phyloP scores from a whole-genome alignment of 192 early-diverging fungal genomes.

The Rhizophagus prolifer region DNA sequence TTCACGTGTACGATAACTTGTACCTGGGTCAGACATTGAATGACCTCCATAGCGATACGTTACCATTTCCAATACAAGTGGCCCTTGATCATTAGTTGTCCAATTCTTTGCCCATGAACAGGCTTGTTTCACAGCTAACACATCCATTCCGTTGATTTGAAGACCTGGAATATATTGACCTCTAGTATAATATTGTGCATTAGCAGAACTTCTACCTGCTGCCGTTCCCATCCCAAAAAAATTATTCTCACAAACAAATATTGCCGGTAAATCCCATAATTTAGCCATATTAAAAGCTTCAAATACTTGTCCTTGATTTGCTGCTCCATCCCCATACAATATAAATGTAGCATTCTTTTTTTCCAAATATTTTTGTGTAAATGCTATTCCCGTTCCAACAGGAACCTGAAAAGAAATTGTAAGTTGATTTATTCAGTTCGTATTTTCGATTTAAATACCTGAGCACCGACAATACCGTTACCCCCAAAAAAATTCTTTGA shows the following conservation, averaged over 20 bases:
- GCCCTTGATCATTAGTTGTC: conserved; percentile 79
- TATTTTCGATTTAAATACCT: conserved; percentile 43
- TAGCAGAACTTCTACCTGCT: conserved; percentile 85
- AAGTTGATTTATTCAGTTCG: neutral
- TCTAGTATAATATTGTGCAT: conserved; percentile 91
- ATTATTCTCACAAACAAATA: conserved; percentile 99
- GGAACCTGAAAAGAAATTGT: conserved; percentile 48
- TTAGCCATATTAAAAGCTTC: conserved; percentile 99
- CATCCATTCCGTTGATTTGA: conserved; percentile 92
- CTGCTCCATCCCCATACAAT: conserved; percentile 96
- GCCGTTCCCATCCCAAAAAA: conserved; percentile 98
- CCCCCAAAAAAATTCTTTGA: conserved; percentile 94
- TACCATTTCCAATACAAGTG: conserved; percentile 91
- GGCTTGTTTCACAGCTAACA: conserved; percentile 88
- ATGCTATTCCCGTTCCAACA: conserved; percentile 80
- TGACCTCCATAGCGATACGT: conserved; percentile 99
- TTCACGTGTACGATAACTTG: conserved; percentile 98
- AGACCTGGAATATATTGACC: conserved; percentile 97
- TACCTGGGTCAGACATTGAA: conserved; percentile 99
- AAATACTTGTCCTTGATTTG: conserved; percentile 98
- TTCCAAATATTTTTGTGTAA: conserved; percentile 89
- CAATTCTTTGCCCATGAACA: conserved; percentile 83
- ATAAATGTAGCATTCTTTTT: conserved; percentile 81
- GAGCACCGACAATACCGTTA: conserved; percentile 99
- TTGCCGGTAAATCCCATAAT: conserved; percentile 90